Base-by-base conservation (phyloP, 306 rosid species). In the Sphenostylis stenocarpa region DNA sequence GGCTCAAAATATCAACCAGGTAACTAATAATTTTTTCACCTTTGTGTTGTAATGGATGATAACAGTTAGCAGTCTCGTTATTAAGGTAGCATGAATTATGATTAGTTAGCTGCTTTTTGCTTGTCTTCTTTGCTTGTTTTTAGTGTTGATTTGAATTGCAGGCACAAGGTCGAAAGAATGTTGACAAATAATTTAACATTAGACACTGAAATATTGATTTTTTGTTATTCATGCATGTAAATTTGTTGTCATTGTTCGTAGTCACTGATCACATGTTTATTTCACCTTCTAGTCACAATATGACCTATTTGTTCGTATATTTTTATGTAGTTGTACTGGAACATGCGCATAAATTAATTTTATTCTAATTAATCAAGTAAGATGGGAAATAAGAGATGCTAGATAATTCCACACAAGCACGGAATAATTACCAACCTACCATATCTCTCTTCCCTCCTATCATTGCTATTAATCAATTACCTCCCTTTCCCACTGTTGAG, bases 1-100 rank as follows among this genome's bases (percentile, higher is more conserved):
- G 87, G 88, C 97, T 80, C 98, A 91, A 87, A 92, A 90, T 64
- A 95, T 92, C 74, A 95, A 95, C 72, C 99, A 95, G 99, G 99
- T 92, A 83, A 85, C 65, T 60, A 69, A 64, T 67, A 60, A 33
- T 56, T 36, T 71, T 63, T 58, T 55, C 5, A 14, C 61, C 20
- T 11, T 65, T 80, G 41, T 39, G 63, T 49, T 51, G 55, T 79
- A 53, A 65, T 36, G 73, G 63, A 60, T 56, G 56, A 7, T 55
- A 62, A 56, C 48, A 33, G 23, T 45, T 68, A n/a, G 12, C 39
- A 26, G 78, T 67, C 57, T 56, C 10, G 60, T 70, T 77, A 53
- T 65, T 48, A 33, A 44, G 72, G 64, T 70, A 44, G 48, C 79
- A 14, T 53, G 44, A 33, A 12, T 66, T 31, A 44, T 39, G 48